phyloP scores from a whole-genome alignment of 2,329 filamentous ascomycete species.

The Lasiodiplodia sp. region DNA sequence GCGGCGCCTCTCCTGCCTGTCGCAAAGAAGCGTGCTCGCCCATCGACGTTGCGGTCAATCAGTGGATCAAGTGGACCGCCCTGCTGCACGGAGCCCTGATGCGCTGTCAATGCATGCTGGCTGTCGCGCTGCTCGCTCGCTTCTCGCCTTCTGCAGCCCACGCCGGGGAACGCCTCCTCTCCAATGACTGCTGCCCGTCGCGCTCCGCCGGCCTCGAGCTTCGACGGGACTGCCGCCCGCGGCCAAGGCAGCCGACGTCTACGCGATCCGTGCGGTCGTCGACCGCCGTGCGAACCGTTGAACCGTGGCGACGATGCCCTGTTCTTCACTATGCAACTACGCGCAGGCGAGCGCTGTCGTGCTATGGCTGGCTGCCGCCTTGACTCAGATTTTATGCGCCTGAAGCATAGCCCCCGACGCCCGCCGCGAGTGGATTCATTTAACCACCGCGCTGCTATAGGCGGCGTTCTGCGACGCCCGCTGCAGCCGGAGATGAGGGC shows the following conservation, averaged over 20 bases:
- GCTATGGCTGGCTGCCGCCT: slow-evolving; percentile 27
- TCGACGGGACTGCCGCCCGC: background rate
- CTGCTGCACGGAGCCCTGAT: slow-evolving; percentile 28
- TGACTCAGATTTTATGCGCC: slow-evolving; percentile 27
- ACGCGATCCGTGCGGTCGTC: background rate
- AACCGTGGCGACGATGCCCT: slow-evolving; percentile 15
- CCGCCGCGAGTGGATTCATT: slow-evolving; percentile 11
- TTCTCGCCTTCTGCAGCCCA: slow-evolving; percentile 28
- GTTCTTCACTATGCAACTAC: slow-evolving; percentile 18
- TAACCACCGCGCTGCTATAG: slow-evolving; percentile 14
- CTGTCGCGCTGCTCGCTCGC: slow-evolving; percentile 14
- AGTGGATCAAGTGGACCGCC: slow-evolving; percentile 29
- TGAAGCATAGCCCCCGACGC: slow-evolving; percentile 3
- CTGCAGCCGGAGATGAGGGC: slow-evolving; percentile 17
- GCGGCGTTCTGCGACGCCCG: slow-evolving; percentile 16
- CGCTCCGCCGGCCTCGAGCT: slow-evolving; percentile 16
- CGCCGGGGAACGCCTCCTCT: slow-evolving; percentile 19
- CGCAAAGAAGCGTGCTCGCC: slow-evolving; percentile 8
- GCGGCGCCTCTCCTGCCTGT: slow-evolving; percentile 5
- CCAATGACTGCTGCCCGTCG: slow-evolving; percentile 22
- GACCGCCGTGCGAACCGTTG: slow-evolving; percentile 22
- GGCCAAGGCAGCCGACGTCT: background rate
- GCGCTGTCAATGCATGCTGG: slow-evolving; percentile 31
- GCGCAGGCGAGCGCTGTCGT: slow-evolving; percentile 21
- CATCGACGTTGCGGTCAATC: slow-evolving; percentile 24